Conservation (phyloP, 2,329 filamentous ascomycete genomes). For the Epicoccum nigrum region DNA sequence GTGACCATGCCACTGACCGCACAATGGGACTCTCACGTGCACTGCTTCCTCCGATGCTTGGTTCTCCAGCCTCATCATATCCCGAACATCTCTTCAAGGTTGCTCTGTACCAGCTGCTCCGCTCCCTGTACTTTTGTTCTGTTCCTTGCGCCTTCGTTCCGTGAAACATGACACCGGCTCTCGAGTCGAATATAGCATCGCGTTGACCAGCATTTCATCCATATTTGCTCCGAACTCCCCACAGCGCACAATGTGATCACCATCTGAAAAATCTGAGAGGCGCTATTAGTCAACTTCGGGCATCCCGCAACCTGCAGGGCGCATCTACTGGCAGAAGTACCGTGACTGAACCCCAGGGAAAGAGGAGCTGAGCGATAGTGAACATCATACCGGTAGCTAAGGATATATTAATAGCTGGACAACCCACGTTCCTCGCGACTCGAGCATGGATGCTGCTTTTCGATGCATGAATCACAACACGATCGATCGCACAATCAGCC, state of each 20-base stretch:
- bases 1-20: constrained; percentile 13
- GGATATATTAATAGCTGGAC: constrained; percentile 25
- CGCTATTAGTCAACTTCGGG: constrained; percentile 18
- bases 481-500: constrained; percentile 3
- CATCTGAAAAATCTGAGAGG: constrained; percentile 11
- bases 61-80: constrained; percentile 1
- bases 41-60: background rate
- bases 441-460: constrained; percentile 21
- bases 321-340: background rate
- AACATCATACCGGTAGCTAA: constrained; percentile 2
- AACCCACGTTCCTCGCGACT: constrained; percentile 24
- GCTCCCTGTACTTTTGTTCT: background rate
- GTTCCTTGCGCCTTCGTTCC: constrained; percentile 2
- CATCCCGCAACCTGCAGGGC: constrained; percentile 10
- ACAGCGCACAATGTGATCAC: constrained; percentile 11
- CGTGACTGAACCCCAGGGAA: constrained; percentile 5
- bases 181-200: constrained; percentile 24
- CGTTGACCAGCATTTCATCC: constrained; percentile 9
- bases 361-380: constrained; percentile 12
- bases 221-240: constrained; percentile 15
- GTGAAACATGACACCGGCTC: constrained; percentile 20
- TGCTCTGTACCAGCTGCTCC: constrained; percentile 7
- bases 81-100: background rate
- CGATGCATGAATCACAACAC: constrained; percentile 1
- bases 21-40: constrained; percentile 17